phyloP scores from a whole-genome alignment of 2,329 filamentous ascomycete genomes.

The Huntiella abstrusa region DNA sequence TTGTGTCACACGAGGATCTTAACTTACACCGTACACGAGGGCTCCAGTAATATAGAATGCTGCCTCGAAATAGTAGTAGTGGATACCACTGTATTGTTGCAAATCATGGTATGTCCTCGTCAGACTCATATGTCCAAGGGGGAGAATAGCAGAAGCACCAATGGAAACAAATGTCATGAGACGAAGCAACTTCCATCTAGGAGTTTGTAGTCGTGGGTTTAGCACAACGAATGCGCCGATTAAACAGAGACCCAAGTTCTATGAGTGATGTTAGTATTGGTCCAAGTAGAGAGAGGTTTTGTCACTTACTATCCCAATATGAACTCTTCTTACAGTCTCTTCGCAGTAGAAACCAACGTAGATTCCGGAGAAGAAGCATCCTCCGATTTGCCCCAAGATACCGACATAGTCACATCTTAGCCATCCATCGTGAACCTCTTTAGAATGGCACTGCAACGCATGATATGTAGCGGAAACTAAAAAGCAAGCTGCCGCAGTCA shows the following conservation, averaged over 20 bases:
- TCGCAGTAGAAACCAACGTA: constrained; percentile 24
- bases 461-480: constrained; percentile 22
- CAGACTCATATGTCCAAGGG: constrained; percentile 21
- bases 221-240: constrained; percentile 20
- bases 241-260: constrained; percentile 20
- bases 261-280: neutral
- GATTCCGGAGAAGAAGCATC: constrained; percentile 21
- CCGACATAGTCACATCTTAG: constrained; percentile 21
- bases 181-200: constrained; percentile 20
- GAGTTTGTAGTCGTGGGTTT: constrained; percentile 19
- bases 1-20: neutral
- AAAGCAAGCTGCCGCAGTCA: constrained; percentile 20
- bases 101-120: constrained; percentile 22
- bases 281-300: neutral
- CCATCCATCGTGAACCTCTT: constrained; percentile 19
- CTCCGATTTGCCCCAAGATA: constrained; percentile 21
- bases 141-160: constrained; percentile 21
- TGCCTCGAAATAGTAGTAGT: constrained; percentile 23
- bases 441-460: constrained; percentile 22
- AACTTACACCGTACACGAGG: constrained; percentile 22
- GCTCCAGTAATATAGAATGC: constrained; percentile 21
- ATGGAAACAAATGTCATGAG: constrained; percentile 21
- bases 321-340: constrained; percentile 16
- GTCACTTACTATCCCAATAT: constrained; percentile 20
- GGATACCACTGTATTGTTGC: constrained; percentile 21